phyloP scores from a whole-genome alignment of 805 yeast species.

The Naumovozyma castellii region DNA sequence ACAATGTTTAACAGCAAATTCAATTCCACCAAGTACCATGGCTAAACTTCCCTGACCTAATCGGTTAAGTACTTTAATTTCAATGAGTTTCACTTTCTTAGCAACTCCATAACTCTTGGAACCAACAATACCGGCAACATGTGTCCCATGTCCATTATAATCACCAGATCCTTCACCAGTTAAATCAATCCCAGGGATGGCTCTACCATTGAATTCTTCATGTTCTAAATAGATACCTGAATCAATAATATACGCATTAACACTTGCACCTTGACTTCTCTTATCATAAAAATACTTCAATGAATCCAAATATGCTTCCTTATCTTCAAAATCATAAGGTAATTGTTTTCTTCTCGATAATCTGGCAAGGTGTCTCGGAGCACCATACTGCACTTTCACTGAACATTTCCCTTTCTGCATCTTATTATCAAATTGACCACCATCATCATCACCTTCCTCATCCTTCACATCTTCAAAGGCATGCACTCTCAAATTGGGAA shows the following conservation, averaged over 20 bases:
- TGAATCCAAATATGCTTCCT: constrained; percentile 14
- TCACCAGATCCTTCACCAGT: constrained; percentile 60
- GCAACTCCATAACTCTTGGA: constrained; percentile 78
- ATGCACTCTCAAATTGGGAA: constrained; percentile 53
- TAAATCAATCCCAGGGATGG: constrained; percentile 48
- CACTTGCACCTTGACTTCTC: constrained; percentile 43
- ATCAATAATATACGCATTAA: constrained; percentile 71
- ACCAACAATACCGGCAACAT: constrained; percentile 83
- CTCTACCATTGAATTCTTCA: constrained; percentile 58
- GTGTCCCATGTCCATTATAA: constrained; percentile 80
- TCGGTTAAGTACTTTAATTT: constrained; percentile 62
- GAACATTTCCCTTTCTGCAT: neutral
- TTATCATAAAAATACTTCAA: constrained; percentile 42
- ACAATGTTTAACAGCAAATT: constrained; percentile 57
- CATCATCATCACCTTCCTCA: constrained; percentile 7
- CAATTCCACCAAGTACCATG: constrained; percentile 55
- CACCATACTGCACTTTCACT: constrained; percentile 30
- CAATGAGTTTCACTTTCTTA: constrained; percentile 53
- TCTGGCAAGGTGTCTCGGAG: constrained; percentile 63
- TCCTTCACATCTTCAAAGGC: constrained; percentile 36
- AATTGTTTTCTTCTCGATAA: constrained; percentile 41
- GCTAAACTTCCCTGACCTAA: constrained; percentile 65
- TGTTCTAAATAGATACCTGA: constrained; percentile 64
- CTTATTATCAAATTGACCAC: constrained; percentile 5
- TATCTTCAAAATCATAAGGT: constrained; percentile 21